These are phyloP conservation scores for Lyophyllum shimeji DNA, from an alignment of 768 basidiomycete genomes.

Conservation along the genomic window DNA sequence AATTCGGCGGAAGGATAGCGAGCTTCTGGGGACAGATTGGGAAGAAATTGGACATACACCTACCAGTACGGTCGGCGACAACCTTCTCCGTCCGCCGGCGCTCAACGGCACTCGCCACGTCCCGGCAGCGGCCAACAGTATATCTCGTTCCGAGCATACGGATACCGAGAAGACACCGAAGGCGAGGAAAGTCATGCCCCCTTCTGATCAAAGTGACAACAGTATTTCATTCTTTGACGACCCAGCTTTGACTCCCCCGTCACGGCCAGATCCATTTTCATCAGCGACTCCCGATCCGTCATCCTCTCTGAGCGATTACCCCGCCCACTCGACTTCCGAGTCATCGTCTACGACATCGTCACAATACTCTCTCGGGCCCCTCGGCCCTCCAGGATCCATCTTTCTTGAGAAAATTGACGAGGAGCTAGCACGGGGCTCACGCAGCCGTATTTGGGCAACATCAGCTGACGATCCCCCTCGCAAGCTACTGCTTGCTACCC, in stretches of 20 bases:
- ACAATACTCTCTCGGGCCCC: constrained; percentile 51
- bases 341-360: constrained; percentile 75
- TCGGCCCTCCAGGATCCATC: constrained; percentile 44
- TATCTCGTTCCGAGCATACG: constrained; percentile 22
- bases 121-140: constrained; percentile 12
- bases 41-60: constrained; percentile 60
- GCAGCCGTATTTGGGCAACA: constrained; percentile 57
- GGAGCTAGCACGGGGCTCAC: constrained; percentile 60
- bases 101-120: constrained; percentile 7
- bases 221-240: constrained; percentile 26
- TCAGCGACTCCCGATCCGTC: constrained; percentile 77
- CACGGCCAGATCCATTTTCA: constrained; percentile 55
- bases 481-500: constrained; percentile 78
- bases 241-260: constrained; percentile 39
- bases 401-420: constrained; percentile 74
- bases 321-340: constrained; percentile 66
- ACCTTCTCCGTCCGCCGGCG: constrained; percentile 16
- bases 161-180: constrained; percentile 44
- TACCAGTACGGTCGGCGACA: constrained; percentile 42
- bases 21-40: constrained; percentile 55
- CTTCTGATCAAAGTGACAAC: constrained; percentile 20
- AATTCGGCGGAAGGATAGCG: constrained; percentile 57
- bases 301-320: constrained; percentile 73
- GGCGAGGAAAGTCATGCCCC: constrained; percentile 35
- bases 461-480: constrained; percentile 85